phyloP scores from a whole-genome alignment of 306 rosid genomes.

The Begonia loranthoides region DNA sequence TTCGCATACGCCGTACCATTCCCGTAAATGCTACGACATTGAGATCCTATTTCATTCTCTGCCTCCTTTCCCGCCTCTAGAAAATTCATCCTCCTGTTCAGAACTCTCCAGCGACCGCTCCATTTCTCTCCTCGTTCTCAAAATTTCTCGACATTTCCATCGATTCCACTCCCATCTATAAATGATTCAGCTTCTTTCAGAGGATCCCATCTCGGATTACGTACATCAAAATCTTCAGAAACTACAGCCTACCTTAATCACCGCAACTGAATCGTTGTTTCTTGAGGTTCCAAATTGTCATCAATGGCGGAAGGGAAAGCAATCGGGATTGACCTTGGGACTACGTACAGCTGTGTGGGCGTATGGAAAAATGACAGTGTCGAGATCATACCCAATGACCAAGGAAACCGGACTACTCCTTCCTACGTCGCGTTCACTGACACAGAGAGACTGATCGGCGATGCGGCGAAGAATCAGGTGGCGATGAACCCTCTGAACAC shows the following conservation, averaged over 20 bases:
- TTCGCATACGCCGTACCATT: background rate
- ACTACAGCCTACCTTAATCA: background rate
- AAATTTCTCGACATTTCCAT: constrained; percentile 8
- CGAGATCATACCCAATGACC: constrained; percentile 75
- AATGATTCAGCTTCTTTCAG: background rate
- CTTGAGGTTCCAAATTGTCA: background rate
- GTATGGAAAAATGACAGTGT: constrained; percentile 78
- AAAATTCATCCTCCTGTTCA: background rate
- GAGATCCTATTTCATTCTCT: background rate
- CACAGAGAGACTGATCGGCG: constrained; percentile 70
- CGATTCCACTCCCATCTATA: background rate
- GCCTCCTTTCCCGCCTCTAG: constrained; percentile 9
- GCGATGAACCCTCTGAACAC: constrained; percentile 84
- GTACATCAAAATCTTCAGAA: background rate
- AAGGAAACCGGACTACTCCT: constrained; percentile 82
- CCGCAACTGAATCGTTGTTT: background rate
- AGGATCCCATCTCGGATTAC: background rate
- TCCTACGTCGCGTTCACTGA: constrained; percentile 89
- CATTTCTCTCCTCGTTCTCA: background rate
- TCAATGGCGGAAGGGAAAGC: constrained; percentile 79
- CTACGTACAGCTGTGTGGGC: constrained; percentile 85
- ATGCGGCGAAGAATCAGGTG: constrained; percentile 79
- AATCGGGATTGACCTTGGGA: constrained; percentile 81
- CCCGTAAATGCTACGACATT: background rate
- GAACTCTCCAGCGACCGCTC: constrained; percentile 31